Conservation (phyloP, 2,329 filamentous ascomycete genomes). For the Beauveria caledonica region DNA sequence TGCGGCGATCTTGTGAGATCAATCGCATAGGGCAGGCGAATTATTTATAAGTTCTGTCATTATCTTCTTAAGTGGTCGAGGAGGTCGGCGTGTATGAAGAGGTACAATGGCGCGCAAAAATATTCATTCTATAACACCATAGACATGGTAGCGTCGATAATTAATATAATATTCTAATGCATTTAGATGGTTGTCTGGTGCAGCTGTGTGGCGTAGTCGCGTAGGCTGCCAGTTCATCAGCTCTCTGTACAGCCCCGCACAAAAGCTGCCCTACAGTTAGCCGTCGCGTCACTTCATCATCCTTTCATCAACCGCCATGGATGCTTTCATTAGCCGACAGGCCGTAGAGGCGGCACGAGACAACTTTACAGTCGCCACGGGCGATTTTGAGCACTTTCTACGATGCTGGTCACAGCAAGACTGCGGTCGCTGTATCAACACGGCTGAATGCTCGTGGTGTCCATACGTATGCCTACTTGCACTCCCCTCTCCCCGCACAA, state of each 20-base stretch:
- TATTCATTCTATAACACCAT: constrained; percentile 5
- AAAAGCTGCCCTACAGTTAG: not conserved
- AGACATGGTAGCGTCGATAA: constrained; percentile 7
- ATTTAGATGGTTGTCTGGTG: not conserved
- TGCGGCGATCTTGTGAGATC: constrained; percentile 25
- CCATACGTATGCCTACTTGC: constrained; percentile 35
- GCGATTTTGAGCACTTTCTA: constrained; percentile 31
- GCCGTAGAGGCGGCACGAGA: constrained; percentile 8
- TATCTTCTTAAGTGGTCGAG: not conserved
- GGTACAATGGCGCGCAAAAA: not conserved
- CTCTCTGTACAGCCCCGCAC: not conserved
- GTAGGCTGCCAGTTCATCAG: no score
- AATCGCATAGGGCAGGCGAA: constrained; percentile 6
- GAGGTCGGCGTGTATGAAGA: not conserved
- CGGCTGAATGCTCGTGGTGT: constrained; percentile 42
- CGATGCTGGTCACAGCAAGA: constrained; percentile 45
- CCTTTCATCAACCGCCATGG: constrained; percentile 3
- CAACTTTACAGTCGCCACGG: constrained; percentile 25
- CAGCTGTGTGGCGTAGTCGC: not conserved
- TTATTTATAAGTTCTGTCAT: not conserved
- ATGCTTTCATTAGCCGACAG: not conserved
- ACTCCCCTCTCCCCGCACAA: not conserved
- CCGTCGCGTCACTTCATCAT: not conserved
- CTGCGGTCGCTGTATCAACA: constrained; percentile 37
- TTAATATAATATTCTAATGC: not conserved